A percentile compares a stretch with the other conserved stretches of the same genome.
phyloP scores from a whole-genome alignment of 2,329 filamentous ascomycete species.

The Monosporascus sp. region DNA sequence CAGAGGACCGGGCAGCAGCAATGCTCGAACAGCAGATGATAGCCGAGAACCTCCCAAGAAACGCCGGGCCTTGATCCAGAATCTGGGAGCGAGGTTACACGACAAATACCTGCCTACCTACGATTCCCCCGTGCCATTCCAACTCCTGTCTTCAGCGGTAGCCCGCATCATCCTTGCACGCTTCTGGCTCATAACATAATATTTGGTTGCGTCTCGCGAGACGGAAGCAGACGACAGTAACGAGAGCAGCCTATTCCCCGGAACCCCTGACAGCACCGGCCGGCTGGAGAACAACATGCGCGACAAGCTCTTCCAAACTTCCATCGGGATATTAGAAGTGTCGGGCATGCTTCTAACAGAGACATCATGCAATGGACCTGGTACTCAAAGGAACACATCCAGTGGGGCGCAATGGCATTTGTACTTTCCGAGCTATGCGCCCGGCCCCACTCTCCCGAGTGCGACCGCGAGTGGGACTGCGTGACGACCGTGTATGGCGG shows the following conservation, averaged over 20 bases:
- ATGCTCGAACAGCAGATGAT: conserved; percentile 19
- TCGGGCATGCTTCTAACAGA: not conserved
- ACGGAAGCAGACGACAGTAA: not conserved
- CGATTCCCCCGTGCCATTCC: conserved; percentile 24
- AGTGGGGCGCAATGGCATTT: conserved; percentile 9
- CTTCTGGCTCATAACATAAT: conserved; percentile 1
- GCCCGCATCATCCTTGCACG: conserved; percentile 4
- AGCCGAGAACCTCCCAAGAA: too few species aligned
- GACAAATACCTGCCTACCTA: conserved; percentile 31
- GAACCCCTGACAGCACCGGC: not conserved
- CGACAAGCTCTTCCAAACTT: conserved; percentile 1
- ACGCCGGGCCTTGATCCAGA: conserved; percentile 26
- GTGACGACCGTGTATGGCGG: conserved; percentile 2
- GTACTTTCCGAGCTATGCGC: conserved; percentile 9
- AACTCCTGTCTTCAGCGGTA: conserved; percentile 1
- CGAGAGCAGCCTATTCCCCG: too few species aligned
- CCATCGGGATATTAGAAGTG: conserved; percentile 4
- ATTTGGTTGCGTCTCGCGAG: not conserved
- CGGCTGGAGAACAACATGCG: not conserved
- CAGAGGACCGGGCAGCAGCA: conserved; percentile 3
- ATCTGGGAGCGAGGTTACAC: conserved; percentile 20
- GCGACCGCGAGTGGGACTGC: conserved; percentile 12
- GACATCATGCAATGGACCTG: conserved; percentile 1
- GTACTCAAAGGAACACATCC: conserved; percentile 5
- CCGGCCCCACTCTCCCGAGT: conserved; percentile 4